Conservation (phyloP, 2,329 filamentous ascomycete species). For the Hypoxylon sp. region DNA sequence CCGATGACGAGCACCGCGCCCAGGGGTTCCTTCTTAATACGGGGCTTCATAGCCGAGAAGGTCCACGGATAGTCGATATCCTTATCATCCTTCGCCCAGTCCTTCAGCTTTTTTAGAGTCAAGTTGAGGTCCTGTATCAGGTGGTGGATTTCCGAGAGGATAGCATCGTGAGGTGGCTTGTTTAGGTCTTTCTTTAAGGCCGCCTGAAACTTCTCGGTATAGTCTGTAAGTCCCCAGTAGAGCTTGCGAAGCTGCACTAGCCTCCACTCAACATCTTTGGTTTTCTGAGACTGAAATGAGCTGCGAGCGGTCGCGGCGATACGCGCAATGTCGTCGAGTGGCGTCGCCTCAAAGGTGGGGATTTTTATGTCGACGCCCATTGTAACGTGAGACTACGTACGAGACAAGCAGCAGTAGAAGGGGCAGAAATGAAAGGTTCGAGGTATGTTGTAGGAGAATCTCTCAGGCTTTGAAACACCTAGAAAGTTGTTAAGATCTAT, state of each 20-base stretch:
- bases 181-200: conserved; percentile 82
- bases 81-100: conserved; percentile 85
- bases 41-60: conserved; percentile 77
- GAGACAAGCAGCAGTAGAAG: conserved; percentile 5
- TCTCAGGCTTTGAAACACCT: not conserved
- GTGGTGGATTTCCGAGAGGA: conserved; percentile 81
- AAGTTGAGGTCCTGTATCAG: conserved; percentile 84
- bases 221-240: conserved; percentile 92
- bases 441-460: not conserved
- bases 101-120: conserved; percentile 79
- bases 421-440: not conserved
- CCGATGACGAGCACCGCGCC: conserved; percentile 88
- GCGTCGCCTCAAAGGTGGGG: conserved; percentile 68
- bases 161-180: conserved; percentile 81
- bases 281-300: conserved; percentile 83
- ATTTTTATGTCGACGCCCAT: conserved; percentile 60
- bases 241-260: conserved; percentile 89
- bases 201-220: conserved; percentile 76
- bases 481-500: not conserved
- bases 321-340: conserved; percentile 73
- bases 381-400: conserved; percentile 24
- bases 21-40: conserved; percentile 87
- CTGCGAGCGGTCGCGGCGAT: conserved; percentile 70
- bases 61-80: conserved; percentile 75
- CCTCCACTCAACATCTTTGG: conserved; percentile 84